phyloP scores from a whole-genome alignment of 2,329 filamentous ascomycete genomes.

The Penicillium freii region DNA sequence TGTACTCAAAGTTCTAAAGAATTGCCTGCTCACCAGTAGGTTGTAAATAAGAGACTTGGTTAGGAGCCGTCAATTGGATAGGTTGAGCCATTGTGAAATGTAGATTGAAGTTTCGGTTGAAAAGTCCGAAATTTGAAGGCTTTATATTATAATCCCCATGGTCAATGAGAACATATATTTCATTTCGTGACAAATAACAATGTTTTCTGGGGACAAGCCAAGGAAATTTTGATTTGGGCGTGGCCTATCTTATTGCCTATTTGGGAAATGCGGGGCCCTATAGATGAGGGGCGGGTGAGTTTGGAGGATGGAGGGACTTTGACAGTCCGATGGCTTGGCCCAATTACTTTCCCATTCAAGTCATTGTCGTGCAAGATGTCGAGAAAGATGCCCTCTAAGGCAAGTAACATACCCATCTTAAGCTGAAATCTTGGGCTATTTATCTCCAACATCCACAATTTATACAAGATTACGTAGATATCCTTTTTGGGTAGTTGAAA shows the following conservation, averaged over 20 bases:
- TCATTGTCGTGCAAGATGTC: neutral
- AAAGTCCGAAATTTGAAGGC: neutral
- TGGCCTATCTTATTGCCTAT: constrained; percentile 1
- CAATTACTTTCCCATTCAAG: neutral
- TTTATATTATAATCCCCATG: neutral
- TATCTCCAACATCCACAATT: neutral
- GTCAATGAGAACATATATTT: too few relatives aligned
- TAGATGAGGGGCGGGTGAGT: neutral
- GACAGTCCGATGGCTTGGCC: neutral
- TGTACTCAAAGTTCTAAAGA: too few relatives aligned
- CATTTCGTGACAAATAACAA: neutral
- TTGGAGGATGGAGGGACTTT: neutral
- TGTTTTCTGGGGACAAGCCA: neutral
- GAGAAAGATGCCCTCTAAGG: neutral
- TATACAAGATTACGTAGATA: too few relatives aligned
- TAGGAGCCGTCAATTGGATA: constrained; percentile 2
- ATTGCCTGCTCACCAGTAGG: neutral
- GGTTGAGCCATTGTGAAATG: neutral
- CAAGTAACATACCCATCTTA: neutral
- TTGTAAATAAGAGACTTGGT: neutral
- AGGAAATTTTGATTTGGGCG: neutral
- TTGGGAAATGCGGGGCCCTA: neutral
- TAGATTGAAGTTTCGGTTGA: neutral
- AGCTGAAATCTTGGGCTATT: neutral
- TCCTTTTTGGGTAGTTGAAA: too few relatives aligned